Conservation (phyloP, 2,329 filamentous ascomycete species). For the Pseudocercospora musae region DNA sequence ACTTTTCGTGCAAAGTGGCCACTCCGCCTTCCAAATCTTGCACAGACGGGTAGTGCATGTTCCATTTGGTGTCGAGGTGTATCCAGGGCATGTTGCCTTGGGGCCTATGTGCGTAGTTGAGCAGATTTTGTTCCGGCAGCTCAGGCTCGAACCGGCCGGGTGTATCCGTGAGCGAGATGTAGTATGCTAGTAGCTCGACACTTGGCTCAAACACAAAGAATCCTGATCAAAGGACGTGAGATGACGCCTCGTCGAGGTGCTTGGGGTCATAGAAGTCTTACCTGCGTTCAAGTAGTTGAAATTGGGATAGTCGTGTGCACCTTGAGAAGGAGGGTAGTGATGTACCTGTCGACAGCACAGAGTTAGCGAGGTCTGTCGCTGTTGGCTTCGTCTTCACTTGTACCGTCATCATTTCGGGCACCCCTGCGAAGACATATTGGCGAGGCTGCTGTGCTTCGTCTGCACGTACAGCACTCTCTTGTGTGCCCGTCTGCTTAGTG, state of each 20-base stretch:
- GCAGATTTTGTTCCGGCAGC: conserved; percentile 37
- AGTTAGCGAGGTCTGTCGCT: neutral
- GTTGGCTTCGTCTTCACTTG: neutral
- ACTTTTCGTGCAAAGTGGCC: conserved; percentile 41
- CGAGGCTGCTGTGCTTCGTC: conserved; percentile 10
- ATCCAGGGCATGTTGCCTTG: conserved; percentile 42
- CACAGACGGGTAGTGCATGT: conserved; percentile 38
- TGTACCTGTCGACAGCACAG: conserved; percentile 20
- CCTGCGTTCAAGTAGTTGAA: conserved; percentile 35
- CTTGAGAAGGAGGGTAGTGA: conserved; percentile 33
- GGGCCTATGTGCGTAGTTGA: conserved; percentile 37
- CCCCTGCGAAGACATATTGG: conserved; percentile 34
- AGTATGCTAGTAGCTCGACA: conserved; percentile 31
- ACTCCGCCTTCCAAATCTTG: conserved; percentile 38
- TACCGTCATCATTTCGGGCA: conserved; percentile 30
- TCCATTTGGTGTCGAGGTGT: conserved; percentile 38
- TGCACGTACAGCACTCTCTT: neutral
- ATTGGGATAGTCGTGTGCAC: conserved; percentile 27
- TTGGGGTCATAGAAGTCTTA: neutral
- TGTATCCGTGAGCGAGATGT: conserved; percentile 31
- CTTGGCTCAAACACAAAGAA: conserved; percentile 37
- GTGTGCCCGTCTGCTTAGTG: neutral
- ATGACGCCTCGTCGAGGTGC: neutral
- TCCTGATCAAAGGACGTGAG: conserved; percentile 5
- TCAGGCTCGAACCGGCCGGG: conserved; percentile 32